Conservation (phyloP, 2,329 filamentous ascomycete species). For the Trichoderma guizhouense region DNA sequence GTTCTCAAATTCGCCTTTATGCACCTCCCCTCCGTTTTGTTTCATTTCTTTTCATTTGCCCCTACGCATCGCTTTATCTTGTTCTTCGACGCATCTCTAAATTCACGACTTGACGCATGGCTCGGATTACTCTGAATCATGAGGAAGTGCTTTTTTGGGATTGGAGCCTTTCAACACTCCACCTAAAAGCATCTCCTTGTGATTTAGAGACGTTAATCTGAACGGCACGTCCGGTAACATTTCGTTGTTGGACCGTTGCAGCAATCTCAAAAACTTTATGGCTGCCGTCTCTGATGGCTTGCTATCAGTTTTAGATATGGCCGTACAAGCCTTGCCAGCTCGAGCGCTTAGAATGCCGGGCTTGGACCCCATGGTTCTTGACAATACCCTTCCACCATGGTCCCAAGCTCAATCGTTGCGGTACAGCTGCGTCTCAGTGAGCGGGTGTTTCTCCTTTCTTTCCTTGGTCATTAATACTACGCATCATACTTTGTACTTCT, state of each 20-base stretch:
- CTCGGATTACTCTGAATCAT: conserved; percentile 35
- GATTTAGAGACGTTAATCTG: conserved; percentile 29
- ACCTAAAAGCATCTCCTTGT: conserved; percentile 16
- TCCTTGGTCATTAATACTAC: conserved; percentile 28
- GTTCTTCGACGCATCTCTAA: conserved; percentile 40
- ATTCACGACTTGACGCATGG: conserved; percentile 38
- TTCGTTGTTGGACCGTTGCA: conserved; percentile 22
- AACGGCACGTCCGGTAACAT: conserved; percentile 41
- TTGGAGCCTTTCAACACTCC: not conserved
- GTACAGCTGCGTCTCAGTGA: conserved; percentile 34
- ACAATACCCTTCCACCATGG: not conserved
- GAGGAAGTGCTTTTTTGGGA: conserved; percentile 3
- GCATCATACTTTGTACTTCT: conserved; percentile 19
- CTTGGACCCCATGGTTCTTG: not conserved
- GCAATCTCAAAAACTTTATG: conserved; percentile 19
- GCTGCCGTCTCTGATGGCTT: conserved; percentile 9
- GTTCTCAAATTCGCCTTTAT: conserved; percentile 23
- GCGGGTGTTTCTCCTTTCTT: conserved; percentile 30
- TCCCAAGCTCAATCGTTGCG: conserved; percentile 35
- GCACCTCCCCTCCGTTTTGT: conserved; percentile 21
- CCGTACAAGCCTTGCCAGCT: conserved; percentile 14
- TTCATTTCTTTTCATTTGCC: conserved; percentile 25
- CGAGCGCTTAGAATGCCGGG: conserved; percentile 16
- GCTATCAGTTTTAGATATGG: not conserved
- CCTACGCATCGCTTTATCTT: conserved; percentile 40